Percentiles rank a stretch among this genome's conserved stretches.
phyloP scores from a whole-genome alignment of 2,329 filamentous ascomycete genomes.

The Diaporthe helianthi region DNA sequence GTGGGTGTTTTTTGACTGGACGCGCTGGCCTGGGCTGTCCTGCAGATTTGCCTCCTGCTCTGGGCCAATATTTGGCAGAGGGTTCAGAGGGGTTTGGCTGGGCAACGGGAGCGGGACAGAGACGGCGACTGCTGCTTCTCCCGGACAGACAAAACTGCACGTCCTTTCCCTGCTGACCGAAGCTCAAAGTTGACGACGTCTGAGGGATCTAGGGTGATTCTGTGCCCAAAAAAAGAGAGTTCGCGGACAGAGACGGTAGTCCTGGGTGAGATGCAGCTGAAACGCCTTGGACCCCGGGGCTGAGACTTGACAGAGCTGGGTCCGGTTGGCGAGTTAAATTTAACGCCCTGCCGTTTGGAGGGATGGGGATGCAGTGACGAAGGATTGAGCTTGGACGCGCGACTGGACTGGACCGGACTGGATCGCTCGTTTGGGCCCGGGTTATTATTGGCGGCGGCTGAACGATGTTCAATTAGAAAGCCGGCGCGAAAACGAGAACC shows the following conservation, averaged over 20 bases:
- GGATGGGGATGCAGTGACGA: constrained; percentile 12
- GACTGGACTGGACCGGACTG: constrained; percentile 1
- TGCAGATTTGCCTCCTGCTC: constrained; percentile 24
- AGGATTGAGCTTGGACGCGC: constrained; percentile 17
- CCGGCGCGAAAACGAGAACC: constrained; percentile 27
- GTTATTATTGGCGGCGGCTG: constrained; percentile 19
- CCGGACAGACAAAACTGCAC: neutral
- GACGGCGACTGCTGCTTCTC: neutral
- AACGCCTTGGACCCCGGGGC: constrained; percentile 13
- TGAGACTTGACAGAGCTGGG: constrained; percentile 20
- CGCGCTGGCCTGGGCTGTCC: constrained; percentile 21
- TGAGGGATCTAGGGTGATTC: neutral
- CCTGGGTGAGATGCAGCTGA: constrained; percentile 6
- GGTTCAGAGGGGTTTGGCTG: constrained; percentile 9
- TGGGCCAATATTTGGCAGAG: constrained; percentile 20
- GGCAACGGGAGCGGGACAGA: too few species aligned
- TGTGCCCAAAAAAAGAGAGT: constrained; percentile 16
- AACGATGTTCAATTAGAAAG: constrained; percentile 6
- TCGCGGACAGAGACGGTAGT: constrained; percentile 10
- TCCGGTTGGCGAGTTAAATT: constrained; percentile 27
- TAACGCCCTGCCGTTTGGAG: constrained; percentile 14
- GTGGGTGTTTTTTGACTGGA: constrained; percentile 32
- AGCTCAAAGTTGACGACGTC: neutral
- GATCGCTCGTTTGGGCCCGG: constrained; percentile 12
- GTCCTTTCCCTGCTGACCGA: neutral